These are phyloP conservation scores for Acacia acuminata DNA, from an alignment of 306 rosid species.

Conservation along the genomic window DNA sequence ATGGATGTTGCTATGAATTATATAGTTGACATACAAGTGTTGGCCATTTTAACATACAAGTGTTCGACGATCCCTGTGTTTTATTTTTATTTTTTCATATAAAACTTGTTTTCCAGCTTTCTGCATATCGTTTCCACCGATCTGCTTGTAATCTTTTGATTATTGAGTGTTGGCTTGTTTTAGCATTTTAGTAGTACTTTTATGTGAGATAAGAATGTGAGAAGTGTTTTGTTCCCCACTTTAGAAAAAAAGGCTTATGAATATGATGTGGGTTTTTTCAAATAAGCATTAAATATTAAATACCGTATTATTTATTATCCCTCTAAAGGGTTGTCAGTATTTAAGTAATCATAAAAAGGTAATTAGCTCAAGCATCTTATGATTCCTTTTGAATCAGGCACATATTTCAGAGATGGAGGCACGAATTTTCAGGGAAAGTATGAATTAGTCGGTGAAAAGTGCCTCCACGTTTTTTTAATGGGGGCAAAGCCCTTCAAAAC, in stretches of 20 bases:
- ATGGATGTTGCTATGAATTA: neutral
- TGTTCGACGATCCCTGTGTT: neutral
- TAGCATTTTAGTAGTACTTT: no score
- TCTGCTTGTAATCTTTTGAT: neutral
- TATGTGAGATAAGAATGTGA: no score
- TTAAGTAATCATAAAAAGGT: neutral
- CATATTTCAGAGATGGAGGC: neutral
- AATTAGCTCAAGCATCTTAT: neutral
- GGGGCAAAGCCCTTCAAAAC: neutral
- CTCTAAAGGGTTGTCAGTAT: neutral
- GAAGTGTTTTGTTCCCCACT: no score
- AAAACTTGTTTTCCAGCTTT: neutral
- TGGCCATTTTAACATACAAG: conserved; percentile 15
- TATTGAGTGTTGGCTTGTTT: no score
- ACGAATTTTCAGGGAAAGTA: neutral
- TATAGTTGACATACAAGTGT: conserved; percentile 17
- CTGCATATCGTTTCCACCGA: neutral
- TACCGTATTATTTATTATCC: neutral
- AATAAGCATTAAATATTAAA: no score
- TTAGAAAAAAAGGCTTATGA: no score
- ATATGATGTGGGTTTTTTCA: no score
- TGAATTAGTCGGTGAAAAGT: neutral
- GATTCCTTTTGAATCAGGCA: neutral
- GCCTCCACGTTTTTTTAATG: neutral
- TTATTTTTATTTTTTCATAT: neutral